Percentiles rank a stretch among this genome's conserved stretches.
Evolutionary conservation across 805 yeast species (phyloP).

Genomic region (Saccharomyces kudriavzevii): DNA sequence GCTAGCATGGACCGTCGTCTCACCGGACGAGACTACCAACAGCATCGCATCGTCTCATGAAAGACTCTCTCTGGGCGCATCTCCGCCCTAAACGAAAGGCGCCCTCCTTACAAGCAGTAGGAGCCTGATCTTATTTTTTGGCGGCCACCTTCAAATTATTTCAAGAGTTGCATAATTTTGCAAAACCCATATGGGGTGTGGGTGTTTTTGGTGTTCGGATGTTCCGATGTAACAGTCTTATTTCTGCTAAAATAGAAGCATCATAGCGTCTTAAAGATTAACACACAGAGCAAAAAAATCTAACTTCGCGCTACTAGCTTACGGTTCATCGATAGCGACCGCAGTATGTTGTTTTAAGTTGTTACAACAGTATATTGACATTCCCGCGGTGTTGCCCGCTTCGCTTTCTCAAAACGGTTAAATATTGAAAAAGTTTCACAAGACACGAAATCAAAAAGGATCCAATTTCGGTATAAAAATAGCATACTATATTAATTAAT

Average conservation of each 20-base stretch:
- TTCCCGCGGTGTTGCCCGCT: neutral
- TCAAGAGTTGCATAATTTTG: too few species aligned
- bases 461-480: neutral
- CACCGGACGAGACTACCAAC: neutral
- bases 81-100: neutral
- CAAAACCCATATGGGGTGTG: neutral
- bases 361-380: neutral
- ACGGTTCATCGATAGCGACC: neutral
- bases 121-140: neutral
- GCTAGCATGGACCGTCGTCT: neutral
- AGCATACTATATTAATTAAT: neutral
- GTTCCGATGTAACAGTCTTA: neutral
- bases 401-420: neutral
- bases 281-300: neutral
- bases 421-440: neutral
- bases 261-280: too few species aligned
- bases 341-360: neutral
- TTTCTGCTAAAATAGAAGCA: neutral
- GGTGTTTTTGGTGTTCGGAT: neutral
- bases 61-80: neutral
- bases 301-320: neutral
- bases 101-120: neutral
- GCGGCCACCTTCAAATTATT: neutral
- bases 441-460: neutral
- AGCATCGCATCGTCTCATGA: neutral